Percentiles rank a stretch among this genome's conserved stretches.
phyloP scores from a whole-genome alignment of 139 green algal species.

The Volvox africanus region DNA sequence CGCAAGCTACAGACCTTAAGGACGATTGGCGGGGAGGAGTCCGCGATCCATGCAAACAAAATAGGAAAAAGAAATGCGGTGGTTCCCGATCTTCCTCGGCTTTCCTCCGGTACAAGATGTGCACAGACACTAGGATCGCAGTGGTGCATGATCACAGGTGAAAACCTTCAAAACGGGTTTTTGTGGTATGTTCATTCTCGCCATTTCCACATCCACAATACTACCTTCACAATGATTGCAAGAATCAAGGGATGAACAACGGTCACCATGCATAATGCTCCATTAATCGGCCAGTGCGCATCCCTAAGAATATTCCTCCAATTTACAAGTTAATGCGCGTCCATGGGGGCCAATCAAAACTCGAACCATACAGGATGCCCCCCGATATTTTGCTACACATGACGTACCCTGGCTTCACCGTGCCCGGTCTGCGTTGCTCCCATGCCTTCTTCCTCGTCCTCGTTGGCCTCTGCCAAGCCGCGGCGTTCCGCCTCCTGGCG shows the following conservation, averaged over 20 bases:
- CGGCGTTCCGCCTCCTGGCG: constrained; percentile 50
- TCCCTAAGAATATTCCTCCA: too few relatives aligned
- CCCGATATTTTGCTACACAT: background rate
- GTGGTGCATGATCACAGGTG: constrained; percentile 39
- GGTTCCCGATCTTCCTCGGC: constrained; percentile 22
- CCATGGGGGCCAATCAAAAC: too few relatives aligned
- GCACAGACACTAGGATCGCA: background rate
- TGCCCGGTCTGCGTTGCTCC: background rate
- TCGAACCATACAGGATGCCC: too few relatives aligned
- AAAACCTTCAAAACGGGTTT: constrained; percentile 28
- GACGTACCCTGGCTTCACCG: background rate
- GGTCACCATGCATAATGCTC: too few relatives aligned
- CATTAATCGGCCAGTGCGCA: too few relatives aligned
- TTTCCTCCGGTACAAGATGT: background rate
- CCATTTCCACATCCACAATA: too few relatives aligned
- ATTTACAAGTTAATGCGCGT: too few relatives aligned
- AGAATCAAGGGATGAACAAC: too few relatives aligned
- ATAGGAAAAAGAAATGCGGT: constrained; percentile 16
- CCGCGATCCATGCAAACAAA: background rate
- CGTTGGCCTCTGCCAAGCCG: constrained; percentile 54
- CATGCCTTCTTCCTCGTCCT: constrained; percentile 54
- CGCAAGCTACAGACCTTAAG: too few relatives aligned
- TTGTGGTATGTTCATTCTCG: constrained; percentile 14
- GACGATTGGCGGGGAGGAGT: too few relatives aligned
- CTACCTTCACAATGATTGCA: too few relatives aligned